Evolutionary conservation across 441 rosid species (phyloP).

Genomic region (Biscutella laevigata): DNA sequence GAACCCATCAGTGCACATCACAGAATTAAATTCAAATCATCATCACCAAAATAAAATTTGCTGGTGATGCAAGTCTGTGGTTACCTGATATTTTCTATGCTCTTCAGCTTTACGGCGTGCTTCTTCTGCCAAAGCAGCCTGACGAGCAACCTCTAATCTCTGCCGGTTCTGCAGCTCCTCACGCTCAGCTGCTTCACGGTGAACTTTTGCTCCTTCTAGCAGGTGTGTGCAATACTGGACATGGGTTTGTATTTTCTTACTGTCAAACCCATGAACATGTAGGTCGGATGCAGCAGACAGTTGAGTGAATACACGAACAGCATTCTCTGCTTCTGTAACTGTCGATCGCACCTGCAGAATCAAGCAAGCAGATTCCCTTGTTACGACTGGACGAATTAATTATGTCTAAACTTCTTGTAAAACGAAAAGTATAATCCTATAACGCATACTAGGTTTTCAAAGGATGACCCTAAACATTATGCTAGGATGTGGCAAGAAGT

Average conservation of each 20-base stretch:
- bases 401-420: background rate
- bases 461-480: background rate
- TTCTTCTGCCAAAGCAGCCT: constrained; percentile 94
- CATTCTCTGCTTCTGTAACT: constrained; percentile 92
- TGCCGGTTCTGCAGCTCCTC: constrained; percentile 93
- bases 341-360: constrained; percentile 76
- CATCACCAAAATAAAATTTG: constrained; percentile 1
- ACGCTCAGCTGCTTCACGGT: constrained; percentile 91
- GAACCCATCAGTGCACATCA: constrained; percentile 16
- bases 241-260: constrained; percentile 95
- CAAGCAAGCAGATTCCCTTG: constrained; percentile 16
- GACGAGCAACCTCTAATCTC: constrained; percentile 93
- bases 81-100: constrained; percentile 87
- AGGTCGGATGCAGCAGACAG: constrained; percentile 92
- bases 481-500: background rate
- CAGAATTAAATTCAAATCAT: background rate
- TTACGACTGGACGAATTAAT: constrained; percentile 5
- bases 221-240: constrained; percentile 96
- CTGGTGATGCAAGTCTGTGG: constrained; percentile 12
- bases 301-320: constrained; percentile 82
- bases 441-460: constrained; percentile 1
- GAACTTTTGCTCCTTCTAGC: constrained; percentile 88
- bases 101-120: constrained; percentile 99
- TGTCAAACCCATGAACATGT: constrained; percentile 90
- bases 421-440: constrained; percentile 1